Evolutionary conservation across 306 rosid genomes (phyloP), one percentile per base, ranked within the genome.

Genomic region (Prinsepia uniflora): DNA sequence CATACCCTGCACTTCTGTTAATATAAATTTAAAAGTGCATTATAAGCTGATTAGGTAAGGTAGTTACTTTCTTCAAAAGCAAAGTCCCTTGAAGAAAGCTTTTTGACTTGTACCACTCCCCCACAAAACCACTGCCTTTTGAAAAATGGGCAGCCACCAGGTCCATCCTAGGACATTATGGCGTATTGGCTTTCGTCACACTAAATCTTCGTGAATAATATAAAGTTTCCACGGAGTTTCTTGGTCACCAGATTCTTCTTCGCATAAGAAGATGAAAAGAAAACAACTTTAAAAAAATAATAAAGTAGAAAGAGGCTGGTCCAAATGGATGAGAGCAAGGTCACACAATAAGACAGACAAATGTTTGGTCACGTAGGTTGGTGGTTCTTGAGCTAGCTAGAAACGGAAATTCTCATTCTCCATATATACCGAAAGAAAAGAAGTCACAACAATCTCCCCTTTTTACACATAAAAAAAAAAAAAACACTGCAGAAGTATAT

Each of bases 261-360:
- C 22, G 59, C 8, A 73, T 8, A 68, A 22, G 79, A 39, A 76
- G 77, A 72, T 41, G 49, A 48, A 69, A 69, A 67, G 69, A 45
- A 20, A 55, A 14, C 0, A 17, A 12, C 1, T 46, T 15, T 47
- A 60, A 48, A 52, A 10, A 63, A 41, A 70, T n/a, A 24, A 53
- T 42, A 71, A 55, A 42, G n/a, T 52, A 61, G 45, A 56, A 70
- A 68, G 43, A 50, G 68, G 36, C 36, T 2, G 75, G 74, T 59
- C 72, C 65, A 76, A 66, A 60, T 12, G 40, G 71, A 24, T 24
- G 30, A 68, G 61, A 67, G 44, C 34, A 60, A 70, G 56, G 84
- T 63, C 83, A 76, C 74, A 70, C 66, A 63, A 65, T 77, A 57
- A 20, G 57, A 75, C 84, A 80, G 81, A 75, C 88, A 80, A 78